Percentiles rank a stretch among this genome's conserved stretches.
Conservation (phyloP, 2,329 filamentous ascomycete genomes). For the Microascus cirrosus region DNA sequence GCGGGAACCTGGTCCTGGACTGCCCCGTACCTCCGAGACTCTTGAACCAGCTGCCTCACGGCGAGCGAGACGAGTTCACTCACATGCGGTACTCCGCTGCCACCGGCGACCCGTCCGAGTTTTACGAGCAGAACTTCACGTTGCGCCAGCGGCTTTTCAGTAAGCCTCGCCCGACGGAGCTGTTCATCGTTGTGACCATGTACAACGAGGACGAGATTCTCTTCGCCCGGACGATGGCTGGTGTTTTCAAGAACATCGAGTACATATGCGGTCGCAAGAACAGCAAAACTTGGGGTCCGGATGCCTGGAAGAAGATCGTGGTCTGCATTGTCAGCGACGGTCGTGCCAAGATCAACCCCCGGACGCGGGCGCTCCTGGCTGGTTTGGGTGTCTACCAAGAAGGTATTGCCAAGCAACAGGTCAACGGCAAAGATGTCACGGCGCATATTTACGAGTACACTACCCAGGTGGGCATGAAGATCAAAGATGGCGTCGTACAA, state of each 20-base stretch:
- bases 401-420: slow-evolving; percentile 95
- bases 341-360: slow-evolving; percentile 89
- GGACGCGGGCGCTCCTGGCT: slow-evolving; percentile 80
- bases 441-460: slow-evolving; percentile 97
- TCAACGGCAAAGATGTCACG: slow-evolving; percentile 92
- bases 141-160: slow-evolving; percentile 85
- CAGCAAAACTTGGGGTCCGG: slow-evolving; percentile 96
- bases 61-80: slow-evolving; percentile 83
- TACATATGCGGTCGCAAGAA: slow-evolving; percentile 91
- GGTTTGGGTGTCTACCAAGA: slow-evolving; percentile 97
- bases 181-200: slow-evolving; percentile 97
- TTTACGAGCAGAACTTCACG: slow-evolving; percentile 83
- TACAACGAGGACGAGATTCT: slow-evolving; percentile 98
- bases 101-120: slow-evolving; percentile 84
- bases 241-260: slow-evolving; percentile 97
- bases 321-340: slow-evolving; percentile 96
- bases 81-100: slow-evolving; percentile 92
- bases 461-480: slow-evolving; percentile 71
- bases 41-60: slow-evolving; percentile 79
- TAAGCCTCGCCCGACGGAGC: slow-evolving; percentile 82
- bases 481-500: slow-evolving; percentile 82
- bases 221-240: slow-evolving; percentile 90
- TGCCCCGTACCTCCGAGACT: slow-evolving; percentile 87
- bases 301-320: slow-evolving; percentile 99
- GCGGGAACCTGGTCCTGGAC: slow-evolving; percentile 92